These are phyloP conservation scores for Leptodontidium sp. DNA, from an alignment of 2,329 filamentous ascomycete species.

Conservation along the genomic window DNA sequence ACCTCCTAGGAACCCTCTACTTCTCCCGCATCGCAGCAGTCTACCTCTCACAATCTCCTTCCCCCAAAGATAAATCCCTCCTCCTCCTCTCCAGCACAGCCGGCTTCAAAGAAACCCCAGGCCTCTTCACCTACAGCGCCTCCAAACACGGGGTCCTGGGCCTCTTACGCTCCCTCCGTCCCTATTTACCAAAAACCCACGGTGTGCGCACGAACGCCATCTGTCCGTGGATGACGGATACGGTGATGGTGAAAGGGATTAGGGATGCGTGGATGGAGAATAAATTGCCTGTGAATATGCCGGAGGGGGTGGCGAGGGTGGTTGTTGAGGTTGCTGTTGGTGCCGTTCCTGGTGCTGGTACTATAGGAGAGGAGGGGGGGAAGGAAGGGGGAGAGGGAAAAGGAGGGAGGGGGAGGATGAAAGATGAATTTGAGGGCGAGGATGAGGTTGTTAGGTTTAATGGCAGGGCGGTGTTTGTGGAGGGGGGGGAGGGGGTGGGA, in stretches of 20 bases:
- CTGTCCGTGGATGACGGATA: conserved; percentile 63
- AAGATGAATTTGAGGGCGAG: neutral
- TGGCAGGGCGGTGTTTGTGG: conserved; percentile 60
- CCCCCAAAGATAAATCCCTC: conserved; percentile 23
- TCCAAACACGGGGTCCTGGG: conserved; percentile 62
- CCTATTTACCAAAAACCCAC: conserved; percentile 47
- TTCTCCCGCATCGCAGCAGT: conserved; percentile 33
- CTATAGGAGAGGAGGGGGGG: no score
- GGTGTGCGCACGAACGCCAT: conserved; percentile 63
- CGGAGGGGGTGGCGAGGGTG: conserved; percentile 56
- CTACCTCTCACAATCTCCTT: conserved; percentile 23
- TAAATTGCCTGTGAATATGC: conserved; percentile 45
- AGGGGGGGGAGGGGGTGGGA: conserved; percentile 33
- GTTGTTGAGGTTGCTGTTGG: conserved; percentile 52
- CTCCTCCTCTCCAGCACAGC: conserved; percentile 56
- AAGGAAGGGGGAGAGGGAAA: neutral
- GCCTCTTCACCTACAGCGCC: conserved; percentile 23
- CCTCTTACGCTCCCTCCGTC: conserved; percentile 55
- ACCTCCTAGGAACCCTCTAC: conserved; percentile 32
- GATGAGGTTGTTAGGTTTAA: conserved; percentile 40
- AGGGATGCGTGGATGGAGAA: conserved; percentile 48
- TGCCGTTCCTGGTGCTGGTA: conserved; percentile 37
- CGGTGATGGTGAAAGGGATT: conserved; percentile 50
- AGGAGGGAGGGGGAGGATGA: conserved; percentile 1
- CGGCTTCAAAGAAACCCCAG: conserved; percentile 50